phyloP scores from a whole-genome alignment of 306 rosid species.

The Cucurbita pepo region DNA sequence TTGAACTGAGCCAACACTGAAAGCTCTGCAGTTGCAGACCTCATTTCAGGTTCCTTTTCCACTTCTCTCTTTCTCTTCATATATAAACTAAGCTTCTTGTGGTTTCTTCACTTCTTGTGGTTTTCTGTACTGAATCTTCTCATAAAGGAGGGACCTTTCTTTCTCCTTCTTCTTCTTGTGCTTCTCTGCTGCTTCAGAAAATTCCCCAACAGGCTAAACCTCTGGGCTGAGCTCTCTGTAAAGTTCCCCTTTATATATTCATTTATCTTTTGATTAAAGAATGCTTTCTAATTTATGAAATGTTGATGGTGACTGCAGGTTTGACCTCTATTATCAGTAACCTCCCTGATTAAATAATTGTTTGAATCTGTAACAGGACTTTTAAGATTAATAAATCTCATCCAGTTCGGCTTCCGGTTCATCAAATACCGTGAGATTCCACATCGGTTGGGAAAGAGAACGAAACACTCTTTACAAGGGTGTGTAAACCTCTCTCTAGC shows the following conservation, averaged over 20 bases:
- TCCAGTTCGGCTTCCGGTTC: neutral
- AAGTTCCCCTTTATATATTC: neutral
- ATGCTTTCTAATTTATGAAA: neutral
- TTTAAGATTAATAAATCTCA: neutral
- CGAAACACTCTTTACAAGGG: no score
- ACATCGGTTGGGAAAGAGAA: no score
- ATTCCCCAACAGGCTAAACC: neutral
- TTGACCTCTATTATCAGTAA: neutral
- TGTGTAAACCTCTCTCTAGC: no score
- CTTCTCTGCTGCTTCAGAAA: neutral
- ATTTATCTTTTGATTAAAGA: neutral
- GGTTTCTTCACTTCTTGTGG: neutral
- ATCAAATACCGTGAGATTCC: neutral
- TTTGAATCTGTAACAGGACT: neutral
- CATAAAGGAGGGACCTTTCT: neutral
- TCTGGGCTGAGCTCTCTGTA: neutral
- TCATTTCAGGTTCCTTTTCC: slow-evolving; percentile 50
- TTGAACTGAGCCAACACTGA: slow-evolving; percentile 26
- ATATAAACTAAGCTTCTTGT: neutral
- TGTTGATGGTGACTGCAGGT: neutral
- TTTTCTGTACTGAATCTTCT: neutral
- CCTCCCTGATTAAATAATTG: neutral
- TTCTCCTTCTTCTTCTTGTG: neutral
- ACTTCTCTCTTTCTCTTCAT: slow-evolving; percentile 44
- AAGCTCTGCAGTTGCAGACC: slow-evolving; percentile 54